Base-by-base conservation (phyloP, 1,284 basidiomycete species). In the Bjerkandera adusta region DNA sequence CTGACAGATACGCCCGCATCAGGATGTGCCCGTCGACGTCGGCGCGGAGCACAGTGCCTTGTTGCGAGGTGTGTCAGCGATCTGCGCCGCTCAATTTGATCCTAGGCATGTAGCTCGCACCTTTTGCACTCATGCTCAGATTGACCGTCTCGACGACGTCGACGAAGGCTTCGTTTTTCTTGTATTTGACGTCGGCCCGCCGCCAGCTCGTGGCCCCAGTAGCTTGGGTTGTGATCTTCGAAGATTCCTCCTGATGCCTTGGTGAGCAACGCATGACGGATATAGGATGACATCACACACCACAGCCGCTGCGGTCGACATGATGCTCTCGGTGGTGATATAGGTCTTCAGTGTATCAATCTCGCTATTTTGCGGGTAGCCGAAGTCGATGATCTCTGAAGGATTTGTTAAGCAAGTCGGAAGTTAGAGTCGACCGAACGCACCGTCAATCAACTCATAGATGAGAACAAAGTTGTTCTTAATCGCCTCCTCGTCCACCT, bases 381-480 rank as follows among this genome's bases (percentile, higher is more conserved):
- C 96, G 70, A 98, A 99, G 70, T 99, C 96, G 62, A 92, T 85
- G 64, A 98, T 97, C 70, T 99, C 95, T 97, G 65, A 1, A 33
- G 20, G 13, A 35, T 21, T 4, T 50, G n/a, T n/a, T n/a, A 45
- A 48, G 27, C 27, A 35, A 38, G n/a, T n/a, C n/a, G n/a, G n/a
- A n/a, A n/a, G n/a, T n/a, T n/a, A n/a, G 48, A 45, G 26, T 21
- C 21, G 15, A 16, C 22, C 32, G 6, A 25, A 50, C 58, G 46
- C 53, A 93, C 93, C 94, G 60, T 97, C 94, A 53, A 97, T 86
- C 25, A 97, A 77, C 68, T 97, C 94, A 61, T 97, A 97, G 45
- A 97, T 94, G 45, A 97, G 71, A 29, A 94, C 91, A 70, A 99
- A 99, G 72, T 99, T 99, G 69, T 97, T 98, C 83, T 99, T 99